Evolutionary conservation across 495 filamentous ascomycete genomes (phyloP).

Genomic region (Saxispiralis lemnorum): DNA sequence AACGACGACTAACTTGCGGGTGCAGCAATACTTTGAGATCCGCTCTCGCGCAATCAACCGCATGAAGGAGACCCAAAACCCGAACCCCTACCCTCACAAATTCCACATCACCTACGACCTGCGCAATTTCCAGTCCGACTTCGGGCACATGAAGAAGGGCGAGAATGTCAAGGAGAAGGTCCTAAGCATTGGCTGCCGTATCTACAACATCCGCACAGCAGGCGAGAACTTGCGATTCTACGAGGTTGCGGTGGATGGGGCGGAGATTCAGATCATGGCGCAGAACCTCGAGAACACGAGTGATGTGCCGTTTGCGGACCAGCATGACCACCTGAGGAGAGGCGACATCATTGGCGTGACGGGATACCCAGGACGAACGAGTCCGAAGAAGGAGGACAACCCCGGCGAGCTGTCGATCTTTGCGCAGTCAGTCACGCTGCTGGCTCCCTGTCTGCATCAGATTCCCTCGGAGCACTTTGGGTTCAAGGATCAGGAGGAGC

Average conservation of each 20-base stretch:
- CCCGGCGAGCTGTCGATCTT: conserved; percentile 90
- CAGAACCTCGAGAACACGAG: conserved; percentile 55
- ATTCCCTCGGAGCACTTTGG: conserved; percentile 83
- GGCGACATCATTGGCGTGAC: conserved; percentile 84
- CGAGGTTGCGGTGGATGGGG: conserved; percentile 68
- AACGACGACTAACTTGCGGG: conserved; percentile 5
- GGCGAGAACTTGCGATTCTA: conserved; percentile 86
- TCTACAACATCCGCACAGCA: conserved; percentile 71
- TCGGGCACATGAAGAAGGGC: conserved; percentile 63
- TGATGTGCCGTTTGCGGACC: conserved; percentile 52
- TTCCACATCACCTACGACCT: conserved; percentile 73
- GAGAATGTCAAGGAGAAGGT: conserved; percentile 55
- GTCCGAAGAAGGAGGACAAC: conserved; percentile 63
- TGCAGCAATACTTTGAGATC: conserved; percentile 93
- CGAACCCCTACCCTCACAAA: conserved; percentile 94
- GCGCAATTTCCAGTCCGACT: conserved; percentile 55
- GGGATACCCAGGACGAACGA: conserved; percentile 76
- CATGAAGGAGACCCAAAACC: conserved; percentile 59
- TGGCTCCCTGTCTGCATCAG: conserved; percentile 85
- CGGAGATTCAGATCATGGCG: conserved; percentile 80
- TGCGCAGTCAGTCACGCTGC: conserved; percentile 62
- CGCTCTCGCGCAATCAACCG: conserved; percentile 70
- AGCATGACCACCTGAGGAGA: conserved; percentile 76
- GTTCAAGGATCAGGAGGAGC: conserved; percentile 84
- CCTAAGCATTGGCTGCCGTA: conserved; percentile 62